These are phyloP conservation scores for Tricholoma saponaceum DNA, from an alignment of 768 basidiomycete genomes.

Conservation along the genomic window DNA sequence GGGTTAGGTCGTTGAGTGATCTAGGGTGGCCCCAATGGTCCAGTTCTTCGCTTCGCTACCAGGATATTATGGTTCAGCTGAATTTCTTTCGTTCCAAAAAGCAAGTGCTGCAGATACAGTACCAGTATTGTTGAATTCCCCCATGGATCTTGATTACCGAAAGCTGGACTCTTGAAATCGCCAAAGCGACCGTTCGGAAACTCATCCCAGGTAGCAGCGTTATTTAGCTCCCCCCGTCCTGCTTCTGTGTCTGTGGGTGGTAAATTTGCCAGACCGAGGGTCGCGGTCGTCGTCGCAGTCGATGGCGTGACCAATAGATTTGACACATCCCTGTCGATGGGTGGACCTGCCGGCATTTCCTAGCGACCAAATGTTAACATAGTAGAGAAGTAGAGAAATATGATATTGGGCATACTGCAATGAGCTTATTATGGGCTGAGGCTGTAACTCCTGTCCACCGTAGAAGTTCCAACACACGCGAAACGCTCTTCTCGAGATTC, in stretches of 20 bases:
- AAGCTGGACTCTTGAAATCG: slow-evolving; percentile 96
- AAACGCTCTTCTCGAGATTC: slow-evolving; percentile 95
- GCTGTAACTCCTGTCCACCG: slow-evolving; percentile 57
- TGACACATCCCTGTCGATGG: slow-evolving; percentile 21
- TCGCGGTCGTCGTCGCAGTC: slow-evolving; percentile 60
- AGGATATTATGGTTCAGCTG: background rate
- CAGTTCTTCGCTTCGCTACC: slow-evolving; percentile 58
- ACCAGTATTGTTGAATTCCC: slow-evolving; percentile 64
- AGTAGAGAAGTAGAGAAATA: too few species aligned
- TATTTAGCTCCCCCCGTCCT: slow-evolving; percentile 70
- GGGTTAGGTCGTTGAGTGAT: slow-evolving; percentile 63
- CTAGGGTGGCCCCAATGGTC: slow-evolving; percentile 76
- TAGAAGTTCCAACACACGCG: slow-evolving; percentile 75
- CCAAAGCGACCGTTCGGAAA: slow-evolving; percentile 99
- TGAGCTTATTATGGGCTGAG: slow-evolving; percentile 57
- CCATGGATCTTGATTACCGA: slow-evolving; percentile 78
- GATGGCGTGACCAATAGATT: slow-evolving; percentile 58
- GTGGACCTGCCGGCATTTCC: slow-evolving; percentile 35
- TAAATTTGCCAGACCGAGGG: slow-evolving; percentile 46
- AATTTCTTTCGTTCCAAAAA: background rate
- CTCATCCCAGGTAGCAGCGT: slow-evolving; percentile 85
- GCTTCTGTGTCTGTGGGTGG: slow-evolving; percentile 51
- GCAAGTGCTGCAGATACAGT: slow-evolving; percentile 10
- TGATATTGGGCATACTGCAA: slow-evolving; percentile 41
- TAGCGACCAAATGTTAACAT: background rate